These are phyloP conservation scores for Leptomonas pyrrhocoris DNA, from an alignment of 208 protist genomes.

Conservation along the genomic window DNA sequence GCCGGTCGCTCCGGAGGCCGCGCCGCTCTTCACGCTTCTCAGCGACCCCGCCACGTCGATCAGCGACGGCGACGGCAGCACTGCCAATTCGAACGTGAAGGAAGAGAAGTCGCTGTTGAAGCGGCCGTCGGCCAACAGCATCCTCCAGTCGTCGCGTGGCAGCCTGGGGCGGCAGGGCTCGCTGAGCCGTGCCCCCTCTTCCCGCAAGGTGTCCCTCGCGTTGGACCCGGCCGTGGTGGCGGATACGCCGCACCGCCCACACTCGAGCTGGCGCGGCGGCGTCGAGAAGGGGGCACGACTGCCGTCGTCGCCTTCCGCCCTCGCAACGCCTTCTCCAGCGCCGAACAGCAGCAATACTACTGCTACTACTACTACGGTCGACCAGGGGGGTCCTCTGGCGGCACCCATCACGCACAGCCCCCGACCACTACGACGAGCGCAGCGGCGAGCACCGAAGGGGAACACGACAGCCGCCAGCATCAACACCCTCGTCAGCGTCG, in stretches of 20 bases:
- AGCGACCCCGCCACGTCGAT: background rate
- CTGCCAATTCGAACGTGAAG: no score
- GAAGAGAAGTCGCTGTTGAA: no score
- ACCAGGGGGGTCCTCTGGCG: no score
- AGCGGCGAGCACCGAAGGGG: background rate
- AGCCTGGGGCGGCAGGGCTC: background rate
- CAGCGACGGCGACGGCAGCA: background rate
- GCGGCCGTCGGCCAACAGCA: background rate
- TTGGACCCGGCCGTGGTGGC: background rate
- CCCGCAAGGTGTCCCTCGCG: background rate
- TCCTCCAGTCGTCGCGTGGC: background rate
- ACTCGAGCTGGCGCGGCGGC: background rate
- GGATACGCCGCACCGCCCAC: background rate
- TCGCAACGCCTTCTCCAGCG: background rate
- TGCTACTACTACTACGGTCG: no score
- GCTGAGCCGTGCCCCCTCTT: no score
- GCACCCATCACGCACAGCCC: no score
- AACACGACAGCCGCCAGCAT: background rate
- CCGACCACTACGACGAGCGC: background rate
- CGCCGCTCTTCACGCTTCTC: background rate
- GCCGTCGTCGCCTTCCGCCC: background rate
- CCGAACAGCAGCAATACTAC: no score
- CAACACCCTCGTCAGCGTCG: conserved; percentile 15
- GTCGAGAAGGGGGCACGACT: no score
- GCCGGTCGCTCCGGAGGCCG: background rate